Conservation (phyloP, 495 filamentous ascomycete genomes). For the Podospora pseudopauciseta region DNA sequence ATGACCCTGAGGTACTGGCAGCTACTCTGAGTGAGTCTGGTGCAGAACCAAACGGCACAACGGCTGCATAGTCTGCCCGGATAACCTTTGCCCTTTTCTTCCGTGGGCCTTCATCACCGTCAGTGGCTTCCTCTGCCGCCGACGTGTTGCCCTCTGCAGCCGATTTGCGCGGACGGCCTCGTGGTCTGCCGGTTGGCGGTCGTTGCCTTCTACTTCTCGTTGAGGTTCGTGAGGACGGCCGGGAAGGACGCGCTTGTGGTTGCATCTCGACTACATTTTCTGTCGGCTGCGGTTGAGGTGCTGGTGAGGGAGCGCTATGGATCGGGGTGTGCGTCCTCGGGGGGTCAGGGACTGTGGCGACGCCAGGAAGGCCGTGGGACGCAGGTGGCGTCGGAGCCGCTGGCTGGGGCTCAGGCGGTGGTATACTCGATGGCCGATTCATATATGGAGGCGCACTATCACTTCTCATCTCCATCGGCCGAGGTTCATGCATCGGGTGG, state of each 20-base stretch:
- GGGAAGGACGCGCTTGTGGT: conserved; percentile 20
- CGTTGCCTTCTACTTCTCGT: conserved; percentile 20
- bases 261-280: conserved; percentile 16
- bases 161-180: conserved; percentile 48
- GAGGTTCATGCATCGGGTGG: conserved; percentile 14
- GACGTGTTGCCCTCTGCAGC: conserved; percentile 52
- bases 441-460: conserved; percentile 20
- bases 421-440: conserved; percentile 25
- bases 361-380: conserved; percentile 2
- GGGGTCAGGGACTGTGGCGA: conserved; percentile 7
- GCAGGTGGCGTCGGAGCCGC: not conserved
- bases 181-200: conserved; percentile 41
- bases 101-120: conserved; percentile 57
- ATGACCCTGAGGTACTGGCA: conserved; percentile 80
- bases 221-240: conserved; percentile 43
- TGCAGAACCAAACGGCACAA: conserved; percentile 63
- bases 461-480: conserved; percentile 22
- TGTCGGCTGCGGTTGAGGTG: conserved; percentile 12
- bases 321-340: conserved; percentile 10
- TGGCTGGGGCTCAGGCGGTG: conserved; percentile 17
- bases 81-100: conserved; percentile 73
- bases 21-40: conserved; percentile 80
- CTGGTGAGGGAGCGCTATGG: conserved; percentile 22
- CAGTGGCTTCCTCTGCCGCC: conserved; percentile 69
- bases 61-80: conserved; percentile 63